Percentiles rank a stretch among this genome's conserved stretches.
Evolutionary conservation across 139 green algal genomes (phyloP).

Genomic region (Gonium pectorale): DNA sequence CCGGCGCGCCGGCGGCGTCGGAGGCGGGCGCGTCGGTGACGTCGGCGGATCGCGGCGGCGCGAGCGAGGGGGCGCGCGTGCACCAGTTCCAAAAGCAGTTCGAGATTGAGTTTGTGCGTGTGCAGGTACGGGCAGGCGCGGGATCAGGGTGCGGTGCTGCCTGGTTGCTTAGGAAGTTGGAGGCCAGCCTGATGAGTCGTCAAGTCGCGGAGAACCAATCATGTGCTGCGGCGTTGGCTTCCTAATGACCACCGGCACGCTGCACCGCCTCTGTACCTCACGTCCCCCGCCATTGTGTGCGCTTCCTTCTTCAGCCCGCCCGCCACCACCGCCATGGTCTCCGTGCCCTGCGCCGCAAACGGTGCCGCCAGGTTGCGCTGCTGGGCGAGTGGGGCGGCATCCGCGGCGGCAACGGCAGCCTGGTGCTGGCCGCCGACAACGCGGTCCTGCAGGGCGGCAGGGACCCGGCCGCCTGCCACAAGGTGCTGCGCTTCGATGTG

Average conservation of each 20-base stretch:
- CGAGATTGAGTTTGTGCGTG: conserved; percentile 73
- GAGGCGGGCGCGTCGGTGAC: background rate
- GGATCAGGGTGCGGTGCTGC: too few species aligned
- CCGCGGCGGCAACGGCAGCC: background rate
- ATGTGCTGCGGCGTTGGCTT: too few species aligned
- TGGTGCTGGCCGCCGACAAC: conserved; percentile 75
- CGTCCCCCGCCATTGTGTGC: too few species aligned
- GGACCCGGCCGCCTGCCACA: background rate
- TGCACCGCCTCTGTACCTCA: too few species aligned
- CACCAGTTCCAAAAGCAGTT: conserved; percentile 46
- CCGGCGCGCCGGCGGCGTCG: background rate
- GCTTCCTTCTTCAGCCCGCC: too few species aligned
- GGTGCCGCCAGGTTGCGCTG: background rate
- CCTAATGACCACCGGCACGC: too few species aligned
- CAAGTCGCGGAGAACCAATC: too few species aligned
- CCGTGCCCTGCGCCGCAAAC: too few species aligned
- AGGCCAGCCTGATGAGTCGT: too few species aligned
- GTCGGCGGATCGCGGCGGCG: background rate
- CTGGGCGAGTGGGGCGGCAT: background rate
- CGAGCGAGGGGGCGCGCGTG: background rate
- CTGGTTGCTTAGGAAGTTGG: too few species aligned
- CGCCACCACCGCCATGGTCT: too few species aligned
- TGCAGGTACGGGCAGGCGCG: conserved; percentile 61
- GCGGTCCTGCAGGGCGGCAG: conserved; percentile 61
- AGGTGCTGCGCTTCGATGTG: conserved; percentile 50